Conservation (phyloP, 2,329 filamentous ascomycete genomes). For the Aspergillus novoparasiticus region DNA sequence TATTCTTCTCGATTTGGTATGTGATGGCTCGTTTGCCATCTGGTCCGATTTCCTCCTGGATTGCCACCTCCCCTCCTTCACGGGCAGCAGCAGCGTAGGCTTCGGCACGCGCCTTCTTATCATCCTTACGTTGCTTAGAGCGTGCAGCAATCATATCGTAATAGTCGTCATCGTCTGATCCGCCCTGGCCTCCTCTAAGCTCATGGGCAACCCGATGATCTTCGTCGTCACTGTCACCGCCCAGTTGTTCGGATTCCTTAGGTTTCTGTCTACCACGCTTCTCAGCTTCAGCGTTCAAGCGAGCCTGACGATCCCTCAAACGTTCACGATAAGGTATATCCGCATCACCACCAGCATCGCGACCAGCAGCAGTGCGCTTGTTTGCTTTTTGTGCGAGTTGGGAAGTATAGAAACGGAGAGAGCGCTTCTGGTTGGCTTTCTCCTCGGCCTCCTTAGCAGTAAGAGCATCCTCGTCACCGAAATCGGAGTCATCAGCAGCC, state of each 20-base stretch:
- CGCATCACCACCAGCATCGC: constrained; percentile 62
- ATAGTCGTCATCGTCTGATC: constrained; percentile 61
- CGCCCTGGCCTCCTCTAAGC: constrained; percentile 42
- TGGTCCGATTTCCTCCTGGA: constrained; percentile 69
- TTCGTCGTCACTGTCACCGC: constrained; percentile 70
- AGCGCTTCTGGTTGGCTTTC: constrained; percentile 88
- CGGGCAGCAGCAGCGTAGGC: constrained; percentile 58
- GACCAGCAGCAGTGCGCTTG: constrained; percentile 66
- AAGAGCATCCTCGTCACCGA: constrained; percentile 84
- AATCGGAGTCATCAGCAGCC: constrained; percentile 73
- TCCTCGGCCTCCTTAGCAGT: constrained; percentile 78
- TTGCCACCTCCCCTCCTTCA: constrained; percentile 62
- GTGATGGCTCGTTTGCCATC: constrained; percentile 92
- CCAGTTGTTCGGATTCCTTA: constrained; percentile 67
- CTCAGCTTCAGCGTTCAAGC: constrained; percentile 87
- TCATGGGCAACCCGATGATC: constrained; percentile 58
- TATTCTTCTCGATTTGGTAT: constrained; percentile 96
- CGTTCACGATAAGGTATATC: constrained; percentile 82
- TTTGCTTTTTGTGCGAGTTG: constrained; percentile 95
- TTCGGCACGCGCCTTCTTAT: constrained; percentile 70
- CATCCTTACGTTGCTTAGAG: constrained; percentile 62
- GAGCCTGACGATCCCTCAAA: constrained; percentile 78
- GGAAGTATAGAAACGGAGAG: constrained; percentile 94
- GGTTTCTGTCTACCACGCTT: constrained; percentile 70
- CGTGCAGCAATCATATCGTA: constrained; percentile 81